Evolutionary conservation across 2,329 filamentous ascomycete species (phyloP), one percentile per base, ranked within the genome.

Genomic region (Cyphellophora europaea): DNA sequence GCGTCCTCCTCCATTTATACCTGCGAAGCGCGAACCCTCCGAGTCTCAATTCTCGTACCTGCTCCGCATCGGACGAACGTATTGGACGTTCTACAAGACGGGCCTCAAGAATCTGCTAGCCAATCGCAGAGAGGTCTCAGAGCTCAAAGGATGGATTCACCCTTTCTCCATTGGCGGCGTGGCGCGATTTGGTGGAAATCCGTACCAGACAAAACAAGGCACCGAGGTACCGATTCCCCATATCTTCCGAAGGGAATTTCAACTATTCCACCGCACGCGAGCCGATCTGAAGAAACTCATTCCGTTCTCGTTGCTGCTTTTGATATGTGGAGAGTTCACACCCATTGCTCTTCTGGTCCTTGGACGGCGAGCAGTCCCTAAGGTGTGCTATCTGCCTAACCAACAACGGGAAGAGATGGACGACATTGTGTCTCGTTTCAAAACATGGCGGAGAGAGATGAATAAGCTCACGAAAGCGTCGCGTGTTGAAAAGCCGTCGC

Each of bases 301-400:
- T 0, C 57, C 82, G 2, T 95, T 98, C 54, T 78, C 66, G 0
- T 42, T 93, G 3, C 63, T 95, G 32, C 67, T 94, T 5, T 50
- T 89, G 1, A 43, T 93, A 11, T 84, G 82, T 54, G 89, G 87
- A 16, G 89, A 96, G 59, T 80, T 93, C 61, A 84, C 88, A 2
- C 86, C 88, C 0, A 53, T 96, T 5, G 60, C 93, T 5, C 80
- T 93, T 1, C 63, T 87, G 5, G 72, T 77, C 19, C 63, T 93
- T 16, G 72, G 72, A 1, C 77, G 78, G 13, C 64, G 64, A 23
- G 65, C 86, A 14, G 82, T 93, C 16, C 89, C 89, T 0, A 75
- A 76, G 48, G 81, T 85, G 0, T 95, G 89, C 57, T 74, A 86
- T 8, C 82, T 95, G 39, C 89, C 89, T 0, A 65, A 63, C 25